Percentiles rank a stretch among this genome's conserved stretches.
phyloP scores from a whole-genome alignment of 805 yeast species.

The Wickerhamomyces kurtzmanii region DNA sequence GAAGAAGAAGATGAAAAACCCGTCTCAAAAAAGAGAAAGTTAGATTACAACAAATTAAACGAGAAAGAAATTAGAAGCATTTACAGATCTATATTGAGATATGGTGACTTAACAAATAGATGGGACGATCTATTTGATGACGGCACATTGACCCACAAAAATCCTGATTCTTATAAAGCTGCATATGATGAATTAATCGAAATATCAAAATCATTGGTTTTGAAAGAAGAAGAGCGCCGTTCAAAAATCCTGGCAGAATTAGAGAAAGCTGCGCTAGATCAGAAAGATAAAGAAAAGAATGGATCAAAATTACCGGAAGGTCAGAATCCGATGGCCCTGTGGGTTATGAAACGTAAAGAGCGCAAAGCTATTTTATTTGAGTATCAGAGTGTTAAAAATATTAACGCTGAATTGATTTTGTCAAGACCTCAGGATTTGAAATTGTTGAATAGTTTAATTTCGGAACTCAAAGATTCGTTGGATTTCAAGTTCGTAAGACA shows the following conservation, averaged over 20 bases:
- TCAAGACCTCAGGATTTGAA: constrained; percentile 82
- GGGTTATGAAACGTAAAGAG: constrained; percentile 66
- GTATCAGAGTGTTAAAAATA: constrained; percentile 74
- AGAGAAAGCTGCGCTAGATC: constrained; percentile 50
- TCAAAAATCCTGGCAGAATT: constrained; percentile 41
- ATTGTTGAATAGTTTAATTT: constrained; percentile 43
- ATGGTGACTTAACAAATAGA: constrained; percentile 67
- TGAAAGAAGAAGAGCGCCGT: constrained; percentile 58
- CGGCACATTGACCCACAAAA: constrained; percentile 77
- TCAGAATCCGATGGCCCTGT: constrained; percentile 37
- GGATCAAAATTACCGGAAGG: constrained; percentile 23
- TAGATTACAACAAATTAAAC: constrained; percentile 47
- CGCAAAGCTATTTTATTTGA: constrained; percentile 87
- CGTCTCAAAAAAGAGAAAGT: constrained; percentile 22
- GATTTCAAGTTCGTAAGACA: constrained; percentile 48
- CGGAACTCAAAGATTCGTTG: constrained; percentile 49
- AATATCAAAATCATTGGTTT: constrained; percentile 49
- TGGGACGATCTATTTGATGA: constrained; percentile 87
- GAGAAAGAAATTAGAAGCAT: constrained; percentile 84
- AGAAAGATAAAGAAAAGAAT: constrained; percentile 31
- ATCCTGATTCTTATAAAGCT: constrained; percentile 66
- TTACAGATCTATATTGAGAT: constrained; percentile 70
- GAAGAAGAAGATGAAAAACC: constrained; percentile 24
- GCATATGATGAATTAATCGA: constrained; percentile 66
- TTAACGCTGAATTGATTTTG: constrained; percentile 83